Base-by-base conservation (phyloP, 2,329 filamentous ascomycete species). In the Venturiaceae sp. region DNA sequence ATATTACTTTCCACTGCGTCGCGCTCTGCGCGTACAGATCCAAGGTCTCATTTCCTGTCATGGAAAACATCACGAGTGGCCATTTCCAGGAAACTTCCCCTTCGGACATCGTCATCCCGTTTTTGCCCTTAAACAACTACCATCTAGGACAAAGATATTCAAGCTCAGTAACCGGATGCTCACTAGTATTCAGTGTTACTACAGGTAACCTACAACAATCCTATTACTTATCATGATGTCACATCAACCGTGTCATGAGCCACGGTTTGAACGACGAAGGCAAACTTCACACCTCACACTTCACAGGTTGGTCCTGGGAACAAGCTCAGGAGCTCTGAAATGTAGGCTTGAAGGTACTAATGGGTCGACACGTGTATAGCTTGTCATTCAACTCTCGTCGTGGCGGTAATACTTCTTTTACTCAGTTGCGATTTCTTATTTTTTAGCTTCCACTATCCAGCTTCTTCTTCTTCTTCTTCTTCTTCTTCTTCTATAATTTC, bases 201-300 rank as follows among this genome's bases (percentile, higher is more conserved):
- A 7, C 4, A 50, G 19, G 14, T 30, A 4, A n/a, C 23, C 19
- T 26, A 30, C 11, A 16, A n/a, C 5, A 13, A 23, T 14, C 41
- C 21, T 50, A 7, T 36, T 19, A 44, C 33, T 37, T 34, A 21
- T 11, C 66, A 66, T 63, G 52, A 56, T 7, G 44, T 50, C 23
- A 50, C 44, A 50, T 21, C 26, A 30, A 50, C 26, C n/a, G 30
- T 28, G 44, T 50, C 44, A 50, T 50, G 44, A 16, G 23, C 44
- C 23, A 47, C 5, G 23, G 16, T 16, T 30, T 50, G 44, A 47
- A 50, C 26, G 26, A n/a, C 26, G 23, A 50, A 36, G 47, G 5
- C 11, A 60, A 2, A 21, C 57, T 23, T 39, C 53, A 39, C 14
- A 9, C 33, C 26, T 23, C n/a, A 37, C 11, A 50, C 44, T 30